Conservation (phyloP, 2,329 filamentous ascomycete genomes). For the Orbilia ellipsospora region DNA sequence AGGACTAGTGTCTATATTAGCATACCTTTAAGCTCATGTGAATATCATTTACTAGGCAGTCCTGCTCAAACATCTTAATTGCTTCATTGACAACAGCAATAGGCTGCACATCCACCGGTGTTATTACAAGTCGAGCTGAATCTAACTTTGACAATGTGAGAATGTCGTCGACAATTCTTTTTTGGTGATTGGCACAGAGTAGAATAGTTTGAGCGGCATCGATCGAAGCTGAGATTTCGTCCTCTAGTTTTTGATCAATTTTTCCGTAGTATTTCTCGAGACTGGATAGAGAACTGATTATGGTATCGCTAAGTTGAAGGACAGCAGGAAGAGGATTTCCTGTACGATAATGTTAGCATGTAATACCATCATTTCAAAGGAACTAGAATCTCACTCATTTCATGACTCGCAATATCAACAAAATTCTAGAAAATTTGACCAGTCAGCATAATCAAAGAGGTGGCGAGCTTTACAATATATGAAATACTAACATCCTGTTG, state of each 20-base stretch:
- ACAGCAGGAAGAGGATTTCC: slow-evolving; percentile 81
- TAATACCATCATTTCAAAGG: neutral
- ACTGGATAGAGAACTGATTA: slow-evolving; percentile 62
- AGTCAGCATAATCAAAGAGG: neutral
- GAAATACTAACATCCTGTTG: slow-evolving; percentile 67
- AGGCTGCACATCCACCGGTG: slow-evolving; percentile 76
- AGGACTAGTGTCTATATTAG: neutral
- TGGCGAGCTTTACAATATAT: neutral
- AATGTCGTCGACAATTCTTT: slow-evolving; percentile 76
- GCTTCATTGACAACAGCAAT: slow-evolving; percentile 71
- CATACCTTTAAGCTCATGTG: slow-evolving; percentile 38
- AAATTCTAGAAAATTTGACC: slow-evolving; percentile 69
- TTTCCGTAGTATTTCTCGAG: slow-evolving; percentile 57
- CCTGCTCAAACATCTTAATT: slow-evolving; percentile 46
- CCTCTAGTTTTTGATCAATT: slow-evolving; percentile 20
- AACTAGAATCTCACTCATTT: slow-evolving; percentile 34
- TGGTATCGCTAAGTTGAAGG: slow-evolving; percentile 80
- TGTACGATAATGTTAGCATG: slow-evolving; percentile 66
- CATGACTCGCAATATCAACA: slow-evolving; percentile 73
- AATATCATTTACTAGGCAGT: slow-evolving; percentile 37
- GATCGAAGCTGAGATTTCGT: slow-evolving; percentile 63
- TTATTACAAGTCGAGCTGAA: slow-evolving; percentile 66
- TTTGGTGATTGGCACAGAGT: slow-evolving; percentile 81
- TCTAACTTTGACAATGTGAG: slow-evolving; percentile 76
- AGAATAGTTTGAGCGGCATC: slow-evolving; percentile 83